Evolutionary conservation across 2,329 filamentous ascomycete species (phyloP).

Genomic region (Stagonosporopsis chrysanthemi): DNA sequence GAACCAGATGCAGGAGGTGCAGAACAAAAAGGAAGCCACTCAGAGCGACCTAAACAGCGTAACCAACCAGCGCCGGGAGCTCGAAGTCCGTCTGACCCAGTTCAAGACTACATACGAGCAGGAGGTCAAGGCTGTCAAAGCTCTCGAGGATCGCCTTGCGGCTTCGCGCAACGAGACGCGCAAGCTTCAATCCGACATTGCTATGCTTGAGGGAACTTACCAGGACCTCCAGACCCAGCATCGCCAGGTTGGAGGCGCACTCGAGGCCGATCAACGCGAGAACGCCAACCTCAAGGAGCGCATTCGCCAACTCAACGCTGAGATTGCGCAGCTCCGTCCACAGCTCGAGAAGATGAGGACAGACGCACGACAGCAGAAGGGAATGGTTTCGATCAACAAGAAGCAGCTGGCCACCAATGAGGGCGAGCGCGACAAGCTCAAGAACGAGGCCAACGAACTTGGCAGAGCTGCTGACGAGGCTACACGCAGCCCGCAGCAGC

Average conservation of each 20-base stretch:
- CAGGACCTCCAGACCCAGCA: slow-evolving; percentile 86
- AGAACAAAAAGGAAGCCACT: slow-evolving; percentile 77
- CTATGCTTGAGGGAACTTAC: slow-evolving; percentile 80
- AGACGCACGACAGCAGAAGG: slow-evolving; percentile 93
- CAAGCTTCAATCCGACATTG: slow-evolving; percentile 83
- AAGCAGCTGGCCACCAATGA: slow-evolving; percentile 94
- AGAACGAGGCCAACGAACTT: slow-evolving; percentile 76
- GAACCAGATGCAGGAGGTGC: slow-evolving; percentile 93
- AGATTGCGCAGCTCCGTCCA: slow-evolving; percentile 84
- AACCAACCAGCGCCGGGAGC: slow-evolving; percentile 87
- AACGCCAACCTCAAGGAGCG: slow-evolving; percentile 86
- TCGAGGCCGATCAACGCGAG: slow-evolving; percentile 89
- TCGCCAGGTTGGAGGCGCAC: slow-evolving; percentile 73
- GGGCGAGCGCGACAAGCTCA: slow-evolving; percentile 85
- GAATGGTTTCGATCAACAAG: slow-evolving; percentile 96
- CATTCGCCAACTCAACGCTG: slow-evolving; percentile 81
- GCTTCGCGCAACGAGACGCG: slow-evolving; percentile 79
- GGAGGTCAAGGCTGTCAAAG: slow-evolving; percentile 85
- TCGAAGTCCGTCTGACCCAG: slow-evolving; percentile 86
- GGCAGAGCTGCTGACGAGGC: slow-evolving; percentile 67
- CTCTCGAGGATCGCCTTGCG: slow-evolving; percentile 82
- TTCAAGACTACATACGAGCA: slow-evolving; percentile 90
- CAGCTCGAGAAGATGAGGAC: slow-evolving; percentile 92
- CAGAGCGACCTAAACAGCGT: slow-evolving; percentile 85
- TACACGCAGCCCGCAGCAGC: slow-evolving; percentile 41